These are phyloP conservation scores for Thyridium curvatum DNA, from an alignment of 2,329 filamentous ascomycete genomes.

Conservation along the genomic window DNA sequence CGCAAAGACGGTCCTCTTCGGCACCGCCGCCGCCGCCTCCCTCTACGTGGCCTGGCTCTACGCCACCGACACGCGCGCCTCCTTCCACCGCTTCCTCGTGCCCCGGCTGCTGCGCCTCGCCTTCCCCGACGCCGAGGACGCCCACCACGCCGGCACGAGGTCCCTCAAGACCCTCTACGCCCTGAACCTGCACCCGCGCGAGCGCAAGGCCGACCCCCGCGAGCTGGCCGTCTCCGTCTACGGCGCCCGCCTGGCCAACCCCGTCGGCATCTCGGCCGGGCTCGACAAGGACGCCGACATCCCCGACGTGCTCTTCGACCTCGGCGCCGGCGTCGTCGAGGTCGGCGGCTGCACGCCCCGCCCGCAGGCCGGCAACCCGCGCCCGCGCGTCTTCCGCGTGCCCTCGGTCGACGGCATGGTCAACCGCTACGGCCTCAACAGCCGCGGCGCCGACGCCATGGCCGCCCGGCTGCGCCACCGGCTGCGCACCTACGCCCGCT, in stretches of 20 bases:
- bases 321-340: constrained; percentile 84
- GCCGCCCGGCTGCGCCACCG: constrained; percentile 72
- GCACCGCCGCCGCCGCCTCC: constrained; percentile 32
- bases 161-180: constrained; percentile 67
- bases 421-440: constrained; percentile 95
- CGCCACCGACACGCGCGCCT: constrained; percentile 67
- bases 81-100: constrained; percentile 60
- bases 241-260: constrained; percentile 71
- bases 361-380: constrained; percentile 84
- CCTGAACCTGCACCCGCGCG: constrained; percentile 73
- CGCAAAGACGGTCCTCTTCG: constrained; percentile 30
- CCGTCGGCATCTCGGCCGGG: constrained; percentile 89
- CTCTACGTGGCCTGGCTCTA: constrained; percentile 56
- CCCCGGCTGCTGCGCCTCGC: constrained; percentile 60
- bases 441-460: constrained; percentile 80
- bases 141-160: constrained; percentile 74
- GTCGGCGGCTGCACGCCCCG: constrained; percentile 84
- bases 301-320: constrained; percentile 73
- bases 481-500: constrained; percentile 69
- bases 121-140: constrained; percentile 78
- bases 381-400: constrained; percentile 81
- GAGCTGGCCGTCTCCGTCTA: constrained; percentile 56
- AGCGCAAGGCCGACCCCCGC: constrained; percentile 49
- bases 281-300: constrained; percentile 93
- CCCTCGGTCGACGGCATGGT: constrained; percentile 80